phyloP scores from a whole-genome alignment of 2,329 filamentous ascomycete species.

The Stagonosporopsis vannaccii region DNA sequence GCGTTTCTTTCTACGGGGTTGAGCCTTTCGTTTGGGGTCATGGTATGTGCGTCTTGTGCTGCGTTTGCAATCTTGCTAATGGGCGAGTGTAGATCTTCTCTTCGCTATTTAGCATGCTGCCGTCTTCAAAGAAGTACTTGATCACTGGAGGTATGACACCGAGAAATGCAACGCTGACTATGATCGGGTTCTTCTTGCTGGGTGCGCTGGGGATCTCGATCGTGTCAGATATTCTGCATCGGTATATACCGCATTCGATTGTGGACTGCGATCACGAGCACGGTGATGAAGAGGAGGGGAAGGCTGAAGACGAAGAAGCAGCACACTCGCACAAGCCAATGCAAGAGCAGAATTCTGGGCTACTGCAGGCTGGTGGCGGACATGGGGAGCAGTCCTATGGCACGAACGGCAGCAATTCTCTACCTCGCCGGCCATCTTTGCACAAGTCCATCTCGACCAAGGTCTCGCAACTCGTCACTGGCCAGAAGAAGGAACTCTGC shows the following conservation, averaged over 20 bases:
- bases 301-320: conserved; percentile 32
- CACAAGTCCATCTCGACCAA: conserved; percentile 51
- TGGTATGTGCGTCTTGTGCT: conserved; percentile 66
- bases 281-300: conserved; percentile 59
- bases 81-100: conserved; percentile 75
- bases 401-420: conserved; percentile 21
- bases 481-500: conserved; percentile 58
- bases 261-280: conserved; percentile 82
- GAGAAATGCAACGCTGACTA: conserved; percentile 70
- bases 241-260: conserved; percentile 77
- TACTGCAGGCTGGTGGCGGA: conserved; percentile 21
- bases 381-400: conserved; percentile 29
- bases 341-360: conserved; percentile 29
- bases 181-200: conserved; percentile 73
- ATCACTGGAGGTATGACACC: conserved; percentile 71
- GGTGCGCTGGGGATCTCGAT: conserved; percentile 80
- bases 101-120: conserved; percentile 90
- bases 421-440: conserved; percentile 48
- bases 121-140: conserved; percentile 82
- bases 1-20: conserved; percentile 85
- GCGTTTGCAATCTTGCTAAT: conserved; percentile 16
- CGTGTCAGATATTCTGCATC: conserved; percentile 75
- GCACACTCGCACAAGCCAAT: conserved; percentile 27
- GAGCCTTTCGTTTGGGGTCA: conserved; percentile 93
- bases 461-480: conserved; percentile 59